Evolutionary conservation across 2,329 filamentous ascomycete genomes (phyloP).

Genomic region (Nakataea oryzae): DNA sequence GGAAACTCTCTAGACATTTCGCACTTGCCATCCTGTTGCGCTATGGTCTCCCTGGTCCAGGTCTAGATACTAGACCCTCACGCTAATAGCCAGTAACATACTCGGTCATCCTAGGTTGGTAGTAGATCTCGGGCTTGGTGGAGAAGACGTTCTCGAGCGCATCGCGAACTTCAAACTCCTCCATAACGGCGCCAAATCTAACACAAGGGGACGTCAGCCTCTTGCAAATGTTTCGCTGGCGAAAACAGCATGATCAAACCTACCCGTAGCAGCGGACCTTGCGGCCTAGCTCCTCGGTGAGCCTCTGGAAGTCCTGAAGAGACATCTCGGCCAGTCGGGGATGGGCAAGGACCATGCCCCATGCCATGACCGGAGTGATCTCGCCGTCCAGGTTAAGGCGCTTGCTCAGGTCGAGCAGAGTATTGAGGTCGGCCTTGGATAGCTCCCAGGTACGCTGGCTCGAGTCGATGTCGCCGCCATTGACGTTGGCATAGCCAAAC

Average conservation of each 20-base stretch:
- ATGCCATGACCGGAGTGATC: constrained; percentile 92
- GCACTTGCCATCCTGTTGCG: not conserved
- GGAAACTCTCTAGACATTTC: not conserved
- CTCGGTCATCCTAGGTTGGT: not conserved
- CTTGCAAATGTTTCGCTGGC: not conserved
- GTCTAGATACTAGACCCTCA: not conserved
- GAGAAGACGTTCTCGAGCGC: constrained; percentile 63
- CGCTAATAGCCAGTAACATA: not conserved
- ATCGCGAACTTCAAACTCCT: constrained; percentile 63
- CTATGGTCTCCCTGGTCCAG: not conserved
- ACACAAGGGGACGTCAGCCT: constrained; percentile 3
- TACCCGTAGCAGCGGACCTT: constrained; percentile 93
- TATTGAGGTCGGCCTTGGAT: constrained; percentile 64
- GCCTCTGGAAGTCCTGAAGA: constrained; percentile 55
- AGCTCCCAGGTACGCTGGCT: constrained; percentile 71
- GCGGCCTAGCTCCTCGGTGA: constrained; percentile 62
- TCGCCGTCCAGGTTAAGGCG: constrained; percentile 77
- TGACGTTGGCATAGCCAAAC: constrained; percentile 36
- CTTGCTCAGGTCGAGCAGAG: constrained; percentile 74
- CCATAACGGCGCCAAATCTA: constrained; percentile 54
- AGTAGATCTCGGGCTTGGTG: constrained; percentile 33
- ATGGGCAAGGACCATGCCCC: constrained; percentile 70
- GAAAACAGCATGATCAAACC: constrained; percentile 21
- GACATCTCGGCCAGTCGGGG: constrained; percentile 57
- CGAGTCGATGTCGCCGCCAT: constrained; percentile 25